Evolutionary conservation across 129 eudicot genomes (phyloP), one percentile per base, ranked within the genome.

Genomic region (Glebionis coronaria): DNA sequence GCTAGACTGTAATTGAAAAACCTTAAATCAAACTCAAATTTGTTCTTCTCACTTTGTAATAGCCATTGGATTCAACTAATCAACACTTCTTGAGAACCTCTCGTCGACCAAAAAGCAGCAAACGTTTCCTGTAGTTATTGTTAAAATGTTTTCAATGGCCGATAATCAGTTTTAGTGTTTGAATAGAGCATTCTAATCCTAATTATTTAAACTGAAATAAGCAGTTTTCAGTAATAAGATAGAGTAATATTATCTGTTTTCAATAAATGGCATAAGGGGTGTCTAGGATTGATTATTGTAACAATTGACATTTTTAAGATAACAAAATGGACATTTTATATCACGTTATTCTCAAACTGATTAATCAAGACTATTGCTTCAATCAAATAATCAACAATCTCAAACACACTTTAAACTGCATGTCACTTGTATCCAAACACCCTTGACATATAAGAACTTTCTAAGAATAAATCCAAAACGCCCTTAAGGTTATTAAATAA

Each of bases 11-110:
- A 72, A 75, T 70, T 4, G 14, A 18, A 80, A 47, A 86, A 82
- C 84, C 84, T 82, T 86, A 82, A 81, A 73, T 56, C 55, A 62
- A 53, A 50, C 61, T 82, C 96, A 78, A 89, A 58, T 73, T 80
- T 80, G 72, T 77, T 82, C 80, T 71, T 76, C 80, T 82, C 55
- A 53, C 74, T 61, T 73, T 69, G 73, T 69, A 56, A 62, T 49
- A 25, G 82, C 88, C 89, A 85, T 63, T 65, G 77, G 61, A 23
- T 78, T 40, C 64, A 63, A 65, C 76, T 21, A 25, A 56, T 68
- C 57, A 80, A 65, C 59, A 51, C 73, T 54, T 68, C 44, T 6
- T 7, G 11, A 3, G 6, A 9, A 2, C 28, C 67, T 45, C 60
- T 59, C 67, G 28, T 63, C 42, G 1, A 50, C 16, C 19, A 20